Conservation (phyloP, 805 yeast genomes). For the Sugiyamaella floridensis region DNA sequence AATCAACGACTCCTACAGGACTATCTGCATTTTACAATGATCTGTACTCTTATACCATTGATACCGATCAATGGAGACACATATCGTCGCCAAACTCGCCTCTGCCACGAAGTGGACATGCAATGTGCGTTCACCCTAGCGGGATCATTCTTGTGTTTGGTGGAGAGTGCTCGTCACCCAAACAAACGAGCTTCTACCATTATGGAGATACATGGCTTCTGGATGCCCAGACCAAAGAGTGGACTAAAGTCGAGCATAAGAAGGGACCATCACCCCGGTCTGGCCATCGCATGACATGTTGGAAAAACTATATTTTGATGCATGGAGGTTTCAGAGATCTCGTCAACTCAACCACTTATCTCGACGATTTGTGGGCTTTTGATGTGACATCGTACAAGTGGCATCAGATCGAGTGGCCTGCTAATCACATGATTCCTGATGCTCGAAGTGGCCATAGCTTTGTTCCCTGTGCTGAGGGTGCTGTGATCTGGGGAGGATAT, state of each 20-base stretch:
- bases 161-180: slow-evolving; percentile 95
- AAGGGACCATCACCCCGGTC: slow-evolving; percentile 74
- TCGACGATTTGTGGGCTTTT: slow-evolving; percentile 85
- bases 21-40: slow-evolving; percentile 75
- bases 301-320: slow-evolving; percentile 84
- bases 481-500: slow-evolving; percentile 86
- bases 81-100: slow-evolving; percentile 81
- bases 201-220: slow-evolving; percentile 94
- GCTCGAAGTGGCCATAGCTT: slow-evolving; percentile 91
- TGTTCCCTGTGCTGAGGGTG: slow-evolving; percentile 71
- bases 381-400: slow-evolving; percentile 86
- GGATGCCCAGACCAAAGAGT: slow-evolving; percentile 76
- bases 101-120: slow-evolving; percentile 86
- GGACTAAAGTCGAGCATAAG: slow-evolving; percentile 78
- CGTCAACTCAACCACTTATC: slow-evolving; percentile 74
- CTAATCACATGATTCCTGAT: slow-evolving; percentile 74
- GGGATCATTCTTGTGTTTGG: slow-evolving; percentile 85
- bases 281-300: slow-evolving; percentile 82
- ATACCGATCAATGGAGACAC: slow-evolving; percentile 74
- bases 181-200: slow-evolving; percentile 91
- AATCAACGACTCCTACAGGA: slow-evolving; percentile 41
- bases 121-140: slow-evolving; percentile 87
- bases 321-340: slow-evolving; percentile 93
- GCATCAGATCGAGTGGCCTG: slow-evolving; percentile 83
- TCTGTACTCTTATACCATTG: slow-evolving; percentile 62